Evolutionary conservation across 2,329 filamentous ascomycete genomes (phyloP).

Genomic region (Pseudocercospora fijiensis): DNA sequence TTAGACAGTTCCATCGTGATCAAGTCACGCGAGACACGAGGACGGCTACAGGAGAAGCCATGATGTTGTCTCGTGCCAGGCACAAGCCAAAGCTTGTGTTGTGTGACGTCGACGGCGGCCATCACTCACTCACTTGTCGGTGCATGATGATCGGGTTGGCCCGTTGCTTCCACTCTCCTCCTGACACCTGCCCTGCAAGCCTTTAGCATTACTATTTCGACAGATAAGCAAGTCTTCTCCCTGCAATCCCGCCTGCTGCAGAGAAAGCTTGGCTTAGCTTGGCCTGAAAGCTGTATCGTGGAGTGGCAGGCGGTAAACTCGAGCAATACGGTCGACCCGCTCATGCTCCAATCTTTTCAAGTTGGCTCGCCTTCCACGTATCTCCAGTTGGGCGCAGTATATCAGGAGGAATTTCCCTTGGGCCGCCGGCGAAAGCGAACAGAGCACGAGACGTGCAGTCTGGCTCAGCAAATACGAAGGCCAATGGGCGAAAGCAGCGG

Average conservation of each 20-base stretch:
- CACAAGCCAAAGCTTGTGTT: constrained; percentile 11
- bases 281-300: background rate
- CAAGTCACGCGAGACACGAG: background rate
- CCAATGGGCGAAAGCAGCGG: constrained; percentile 33
- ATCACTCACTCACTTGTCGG: constrained; percentile 4
- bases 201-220: background rate
- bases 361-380: constrained; percentile 39
- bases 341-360: constrained; percentile 8
- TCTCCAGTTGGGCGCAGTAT: constrained; percentile 35
- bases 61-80: background rate
- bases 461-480: constrained; percentile 32
- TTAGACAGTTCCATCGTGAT: background rate
- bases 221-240: background rate
- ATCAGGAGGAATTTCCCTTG: constrained; percentile 34
- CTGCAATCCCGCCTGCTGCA: background rate
- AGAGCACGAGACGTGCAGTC: constrained; percentile 26
- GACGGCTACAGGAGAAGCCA: background rate
- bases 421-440: constrained; percentile 27
- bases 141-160: background rate
- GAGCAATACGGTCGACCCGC: background rate
- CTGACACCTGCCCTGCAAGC: background rate
- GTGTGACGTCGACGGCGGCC: background rate
- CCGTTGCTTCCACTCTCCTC: background rate
- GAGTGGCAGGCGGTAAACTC: background rate
- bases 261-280: background rate